Evolutionary conservation across 2,329 filamentous ascomycete species (phyloP).

Genomic region (Clarireedia homoeocarpa): DNA sequence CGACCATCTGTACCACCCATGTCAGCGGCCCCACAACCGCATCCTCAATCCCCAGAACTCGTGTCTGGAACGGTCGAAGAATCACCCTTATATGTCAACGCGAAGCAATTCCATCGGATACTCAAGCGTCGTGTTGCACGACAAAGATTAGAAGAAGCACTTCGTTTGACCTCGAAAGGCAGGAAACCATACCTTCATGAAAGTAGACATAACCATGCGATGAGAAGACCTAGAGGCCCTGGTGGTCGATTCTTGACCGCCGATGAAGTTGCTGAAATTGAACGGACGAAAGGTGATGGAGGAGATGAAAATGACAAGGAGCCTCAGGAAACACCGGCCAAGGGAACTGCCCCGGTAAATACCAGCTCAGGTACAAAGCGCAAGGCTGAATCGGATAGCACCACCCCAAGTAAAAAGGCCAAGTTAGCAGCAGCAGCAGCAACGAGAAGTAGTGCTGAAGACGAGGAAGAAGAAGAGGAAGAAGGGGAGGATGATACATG

Average conservation of each 20-base stretch:
- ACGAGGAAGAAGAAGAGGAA: slow-evolving; percentile 29
- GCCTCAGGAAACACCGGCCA: slow-evolving; percentile 26
- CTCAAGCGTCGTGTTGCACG: slow-evolving; percentile 88
- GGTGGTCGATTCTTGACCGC: slow-evolving; percentile 94
- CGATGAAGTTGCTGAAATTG: slow-evolving; percentile 88
- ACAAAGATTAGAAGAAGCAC: slow-evolving; percentile 86
- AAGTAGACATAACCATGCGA: slow-evolving; percentile 95
- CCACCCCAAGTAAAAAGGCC: slow-evolving; percentile 45
- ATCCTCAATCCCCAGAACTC: slow-evolving; percentile 72
- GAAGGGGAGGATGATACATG: slow-evolving; percentile 26
- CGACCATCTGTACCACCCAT: slow-evolving; percentile 49
- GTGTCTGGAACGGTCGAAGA: slow-evolving; percentile 69
- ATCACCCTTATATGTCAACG: slow-evolving; percentile 93
- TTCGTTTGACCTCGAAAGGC: slow-evolving; percentile 88
- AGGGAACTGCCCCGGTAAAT: slow-evolving; percentile 25
- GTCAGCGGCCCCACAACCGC: slow-evolving; percentile 53
- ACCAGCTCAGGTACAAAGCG: slow-evolving; percentile 45
- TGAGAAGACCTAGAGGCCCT: slow-evolving; percentile 88
- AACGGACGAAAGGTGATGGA: slow-evolving; percentile 47
- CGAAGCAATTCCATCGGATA: slow-evolving; percentile 97
- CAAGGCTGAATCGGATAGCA: slow-evolving; percentile 46
- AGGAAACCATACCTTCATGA: slow-evolving; percentile 96
- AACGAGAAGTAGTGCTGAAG: slow-evolving; percentile 27
- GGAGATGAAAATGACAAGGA: slow-evolving; percentile 34
- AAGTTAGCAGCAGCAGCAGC: slow-evolving; percentile 32